Evolutionary conservation across 2,329 filamentous ascomycete genomes (phyloP).

Genomic region (Colletotrichum endophyticum): DNA sequence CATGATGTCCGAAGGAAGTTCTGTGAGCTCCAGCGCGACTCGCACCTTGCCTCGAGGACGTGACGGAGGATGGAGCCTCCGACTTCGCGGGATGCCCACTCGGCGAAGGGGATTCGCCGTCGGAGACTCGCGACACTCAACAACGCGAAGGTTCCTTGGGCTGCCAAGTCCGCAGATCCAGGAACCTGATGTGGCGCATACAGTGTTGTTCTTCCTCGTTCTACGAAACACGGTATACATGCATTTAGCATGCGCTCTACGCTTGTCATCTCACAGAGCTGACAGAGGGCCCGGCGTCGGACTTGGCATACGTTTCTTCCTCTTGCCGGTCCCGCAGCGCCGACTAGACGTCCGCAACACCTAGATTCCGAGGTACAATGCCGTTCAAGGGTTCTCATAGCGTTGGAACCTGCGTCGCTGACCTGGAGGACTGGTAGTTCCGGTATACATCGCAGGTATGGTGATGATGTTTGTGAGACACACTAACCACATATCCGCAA

Average conservation of each 20-base stretch:
- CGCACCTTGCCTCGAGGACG: too few species aligned
- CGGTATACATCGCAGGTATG: not conserved
- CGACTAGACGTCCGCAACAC: not conserved
- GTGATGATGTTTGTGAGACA: not conserved
- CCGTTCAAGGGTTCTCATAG: not conserved
- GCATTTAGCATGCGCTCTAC: fast-evolving
- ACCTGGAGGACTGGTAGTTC: not conserved
- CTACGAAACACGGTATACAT: not conserved
- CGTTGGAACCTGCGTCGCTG: not conserved
- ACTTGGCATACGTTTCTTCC: too few species aligned
- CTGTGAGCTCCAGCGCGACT: not conserved
- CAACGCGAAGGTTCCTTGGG: not conserved
- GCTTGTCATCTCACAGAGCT: not conserved
- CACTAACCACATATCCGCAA: not conserved
- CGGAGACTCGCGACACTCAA: not conserved
- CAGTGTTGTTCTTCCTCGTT: not conserved
- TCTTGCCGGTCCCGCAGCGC: not conserved
- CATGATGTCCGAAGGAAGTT: not conserved
- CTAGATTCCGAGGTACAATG: not conserved
- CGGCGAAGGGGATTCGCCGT: too few species aligned
- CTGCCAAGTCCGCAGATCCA: not conserved
- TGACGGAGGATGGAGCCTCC: too few species aligned
- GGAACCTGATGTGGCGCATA: too few species aligned
- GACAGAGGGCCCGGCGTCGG: not conserved
- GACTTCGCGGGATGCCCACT: too few species aligned